Evolutionary conservation across 108 stramenopile genomes (phyloP).

Genomic region (Parmales sp.): DNA sequence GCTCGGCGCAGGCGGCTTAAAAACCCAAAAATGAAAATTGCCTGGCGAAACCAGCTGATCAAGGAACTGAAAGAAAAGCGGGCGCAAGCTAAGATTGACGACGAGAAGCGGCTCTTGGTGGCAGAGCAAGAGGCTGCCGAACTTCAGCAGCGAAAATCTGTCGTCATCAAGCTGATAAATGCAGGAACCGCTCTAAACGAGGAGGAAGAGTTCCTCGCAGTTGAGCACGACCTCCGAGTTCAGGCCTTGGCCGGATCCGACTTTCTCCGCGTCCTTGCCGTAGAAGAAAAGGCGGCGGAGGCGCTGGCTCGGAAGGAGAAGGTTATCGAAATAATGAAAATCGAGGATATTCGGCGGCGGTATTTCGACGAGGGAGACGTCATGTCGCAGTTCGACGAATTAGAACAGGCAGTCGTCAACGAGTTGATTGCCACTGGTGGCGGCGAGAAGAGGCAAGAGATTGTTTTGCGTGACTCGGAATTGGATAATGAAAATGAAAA

Average conservation of each 20-base stretch:
- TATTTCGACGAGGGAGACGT: no score
- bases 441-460: no score
- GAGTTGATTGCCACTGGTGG: no score
- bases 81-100: neutral
- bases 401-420: no score
- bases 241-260: no score
- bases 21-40: no score
- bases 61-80: neutral
- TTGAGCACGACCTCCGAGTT: slow-evolving; percentile 6
- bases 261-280: neutral
- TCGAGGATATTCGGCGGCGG: neutral
- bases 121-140: neutral
- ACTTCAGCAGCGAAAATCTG: neutral
- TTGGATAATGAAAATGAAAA: no score
- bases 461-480: no score
- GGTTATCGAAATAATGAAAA: neutral
- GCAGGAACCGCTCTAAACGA: neutral
- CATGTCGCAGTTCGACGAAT: no score
- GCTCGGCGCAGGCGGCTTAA: no score
- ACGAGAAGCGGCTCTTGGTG: neutral
- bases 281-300: neutral
- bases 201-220: neutral
- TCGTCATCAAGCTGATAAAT: neutral
- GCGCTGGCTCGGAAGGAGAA: neutral
- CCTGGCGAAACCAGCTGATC: slow-evolving; percentile 3